phyloP scores from a whole-genome alignment of 352 stramenopile species.

The Sclerospora graminicola region DNA sequence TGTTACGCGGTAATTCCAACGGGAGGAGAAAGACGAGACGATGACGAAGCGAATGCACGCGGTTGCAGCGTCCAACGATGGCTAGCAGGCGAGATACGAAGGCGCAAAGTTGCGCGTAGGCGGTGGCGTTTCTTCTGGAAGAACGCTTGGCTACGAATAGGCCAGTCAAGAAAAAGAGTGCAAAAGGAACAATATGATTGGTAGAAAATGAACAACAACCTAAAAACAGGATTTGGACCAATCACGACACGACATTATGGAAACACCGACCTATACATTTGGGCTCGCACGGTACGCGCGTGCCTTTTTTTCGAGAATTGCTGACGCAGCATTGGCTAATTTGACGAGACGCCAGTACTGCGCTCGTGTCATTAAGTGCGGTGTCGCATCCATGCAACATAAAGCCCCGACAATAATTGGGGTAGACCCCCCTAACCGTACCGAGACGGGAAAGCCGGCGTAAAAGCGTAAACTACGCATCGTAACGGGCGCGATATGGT shows the following conservation, averaged over 20 bases:
- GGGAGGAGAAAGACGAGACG: too few species aligned
- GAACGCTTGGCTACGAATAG: not conserved
- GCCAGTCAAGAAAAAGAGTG: not conserved
- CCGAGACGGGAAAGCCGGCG: constrained; percentile 31
- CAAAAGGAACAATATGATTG: not conserved
- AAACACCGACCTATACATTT: too few species aligned
- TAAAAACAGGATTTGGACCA: not conserved
- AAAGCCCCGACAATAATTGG: constrained; percentile 17
- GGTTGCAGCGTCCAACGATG: too few species aligned
- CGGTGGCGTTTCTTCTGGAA: too few species aligned
- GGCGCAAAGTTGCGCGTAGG: too few species aligned
- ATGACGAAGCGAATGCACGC: too few species aligned
- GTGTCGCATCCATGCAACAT: constrained; percentile 15
- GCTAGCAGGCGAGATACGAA: too few species aligned
- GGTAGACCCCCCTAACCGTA: constrained; percentile 1
- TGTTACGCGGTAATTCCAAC: too few species aligned
- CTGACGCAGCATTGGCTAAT: not conserved
- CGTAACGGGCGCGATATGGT: constrained; percentile 17
- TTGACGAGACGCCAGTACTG: constrained; percentile 15
- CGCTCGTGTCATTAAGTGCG: constrained; percentile 18
- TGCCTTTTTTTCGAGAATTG: not conserved
- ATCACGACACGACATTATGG: too few species aligned
- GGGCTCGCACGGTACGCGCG: not conserved
- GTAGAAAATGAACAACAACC: not conserved
- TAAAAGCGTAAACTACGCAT: constrained; percentile 35